These are phyloP conservation scores for Phaeotremella skinneri DNA, from an alignment of 768 basidiomycete species.

Conservation along the genomic window DNA sequence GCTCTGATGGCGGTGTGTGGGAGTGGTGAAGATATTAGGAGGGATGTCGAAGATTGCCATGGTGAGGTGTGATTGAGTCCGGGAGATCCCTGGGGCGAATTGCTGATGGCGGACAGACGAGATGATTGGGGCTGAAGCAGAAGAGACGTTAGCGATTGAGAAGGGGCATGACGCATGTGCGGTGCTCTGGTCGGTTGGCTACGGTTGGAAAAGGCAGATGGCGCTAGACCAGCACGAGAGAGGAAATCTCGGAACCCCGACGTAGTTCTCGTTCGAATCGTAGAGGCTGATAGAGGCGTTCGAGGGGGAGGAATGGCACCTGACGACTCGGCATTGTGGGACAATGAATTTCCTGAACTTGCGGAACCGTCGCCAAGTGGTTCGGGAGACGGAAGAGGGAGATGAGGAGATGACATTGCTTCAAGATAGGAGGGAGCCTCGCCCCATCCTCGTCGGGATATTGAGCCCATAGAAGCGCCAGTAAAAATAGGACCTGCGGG, in stretches of 20 bases:
- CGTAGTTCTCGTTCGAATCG: slow-evolving; percentile 25
- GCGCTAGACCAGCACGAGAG: slow-evolving; percentile 23
- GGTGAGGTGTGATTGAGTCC: slow-evolving; percentile 20
- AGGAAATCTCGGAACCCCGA: slow-evolving; percentile 35
- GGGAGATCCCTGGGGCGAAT: not conserved
- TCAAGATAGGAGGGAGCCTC: slow-evolving; percentile 44
- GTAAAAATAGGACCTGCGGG: not conserved
- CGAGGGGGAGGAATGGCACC: slow-evolving; percentile 21
- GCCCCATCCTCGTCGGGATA: slow-evolving; percentile 33
- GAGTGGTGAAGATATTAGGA: slow-evolving; percentile 38
- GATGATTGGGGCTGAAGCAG: slow-evolving; percentile 37
- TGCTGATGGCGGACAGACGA: slow-evolving; percentile 18
- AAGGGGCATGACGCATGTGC: not conserved
- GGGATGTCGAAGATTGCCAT: slow-evolving; percentile 31
- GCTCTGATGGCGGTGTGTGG: slow-evolving; percentile 36
- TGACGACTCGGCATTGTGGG: not conserved
- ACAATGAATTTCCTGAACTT: not conserved
- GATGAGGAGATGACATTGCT: slow-evolving; percentile 33
- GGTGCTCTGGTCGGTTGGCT: not conserved
- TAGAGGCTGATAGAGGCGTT: not conserved
- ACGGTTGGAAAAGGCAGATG: not conserved
- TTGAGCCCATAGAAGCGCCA: slow-evolving; percentile 1
- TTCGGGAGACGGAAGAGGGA: slow-evolving; percentile 11
- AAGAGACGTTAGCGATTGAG: slow-evolving; percentile 20
- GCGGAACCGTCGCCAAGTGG: not conserved